Evolutionary conservation across 495 filamentous ascomycete genomes (phyloP).

Genomic region (Clavariopsis aquatica): DNA sequence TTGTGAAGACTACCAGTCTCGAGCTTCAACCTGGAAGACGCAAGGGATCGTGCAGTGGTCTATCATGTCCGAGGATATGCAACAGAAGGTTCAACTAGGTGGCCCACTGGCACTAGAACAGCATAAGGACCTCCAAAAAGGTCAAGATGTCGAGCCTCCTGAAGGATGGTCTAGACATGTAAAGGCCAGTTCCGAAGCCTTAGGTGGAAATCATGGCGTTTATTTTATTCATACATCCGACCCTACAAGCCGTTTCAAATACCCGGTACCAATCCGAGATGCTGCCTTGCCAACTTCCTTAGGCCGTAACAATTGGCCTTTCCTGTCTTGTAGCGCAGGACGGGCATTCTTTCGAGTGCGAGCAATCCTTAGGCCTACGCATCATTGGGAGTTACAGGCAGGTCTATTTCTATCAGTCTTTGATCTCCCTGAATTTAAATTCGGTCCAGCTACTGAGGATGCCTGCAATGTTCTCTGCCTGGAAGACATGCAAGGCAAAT

Average conservation of each 20-base stretch:
- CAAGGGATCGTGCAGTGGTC: background rate
- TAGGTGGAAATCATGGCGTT: background rate
- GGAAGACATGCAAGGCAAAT: background rate
- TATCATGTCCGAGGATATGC: background rate
- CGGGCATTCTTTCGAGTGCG: background rate
- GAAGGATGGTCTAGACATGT: background rate
- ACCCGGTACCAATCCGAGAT: background rate
- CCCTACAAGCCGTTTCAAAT: background rate
- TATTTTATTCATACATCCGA: slow-evolving; percentile 3
- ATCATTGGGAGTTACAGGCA: background rate
- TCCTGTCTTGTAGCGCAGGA: background rate
- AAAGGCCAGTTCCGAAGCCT: background rate
- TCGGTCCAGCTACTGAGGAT: background rate
- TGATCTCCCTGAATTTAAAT: background rate
- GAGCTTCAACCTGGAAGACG: background rate
- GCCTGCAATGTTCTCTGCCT: background rate
- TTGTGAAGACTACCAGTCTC: background rate
- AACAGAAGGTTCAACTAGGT: background rate
- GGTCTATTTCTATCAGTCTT: background rate
- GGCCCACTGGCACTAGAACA: background rate
- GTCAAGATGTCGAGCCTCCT: background rate
- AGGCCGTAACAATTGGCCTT: background rate
- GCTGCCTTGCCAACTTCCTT: background rate
- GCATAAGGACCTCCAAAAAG: background rate
- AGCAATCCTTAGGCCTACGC: background rate